Evolutionary conservation across 495 filamentous ascomycete genomes (phyloP), one percentile per base, ranked within the genome.

Genomic region (Darksidea phi): DNA sequence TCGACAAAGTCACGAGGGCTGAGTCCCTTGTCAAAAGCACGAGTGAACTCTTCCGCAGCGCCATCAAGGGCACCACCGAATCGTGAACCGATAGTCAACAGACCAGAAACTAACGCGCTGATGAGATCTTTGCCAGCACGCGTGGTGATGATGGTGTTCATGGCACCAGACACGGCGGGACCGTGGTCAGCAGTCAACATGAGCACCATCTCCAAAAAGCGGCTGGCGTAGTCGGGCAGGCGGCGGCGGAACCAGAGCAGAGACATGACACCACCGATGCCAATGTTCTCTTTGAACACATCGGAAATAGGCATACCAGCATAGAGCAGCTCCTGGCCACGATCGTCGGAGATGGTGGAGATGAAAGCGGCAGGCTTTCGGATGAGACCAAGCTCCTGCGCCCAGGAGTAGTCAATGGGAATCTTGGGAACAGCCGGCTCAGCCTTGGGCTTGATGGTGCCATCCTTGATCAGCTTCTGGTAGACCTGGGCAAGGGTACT

Each of bases 91-190:
- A 98, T 97, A 61, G 94, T 98, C 75, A 98, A 82, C 45, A 98
- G 90, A 89, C 94, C 94, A 67, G 87, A 87, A 52, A 98, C 94
- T 54, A 98, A 82, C 38, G 94, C 88, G 69, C 86, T 90, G 81
- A 98, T 96, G 64, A 98, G 82, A 77, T 98, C 94, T 82, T 98
- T 98, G 72, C 94, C 94, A 56, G 94, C 94, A 85, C 94, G 88
- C 47, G 94, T 98, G 54, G 94, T 98, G 76, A 98, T 97, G 77
- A 98, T 98, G 64, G 94, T 98, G 86, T 98, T 98, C 94, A 98
- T 98, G 70, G 94, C 94, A 80, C 94, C 94, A 66, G 94, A 98
- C 62, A 98, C 94, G 71, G 94, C 94, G 43, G 94, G 94, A 77
- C 94, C 94, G 85, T 98, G 94, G 73, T 98, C 94, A 68, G 94